Evolutionary conservation across 1,284 basidiomycete species (phyloP).

Genomic region (Chondrostereum purpureum): DNA sequence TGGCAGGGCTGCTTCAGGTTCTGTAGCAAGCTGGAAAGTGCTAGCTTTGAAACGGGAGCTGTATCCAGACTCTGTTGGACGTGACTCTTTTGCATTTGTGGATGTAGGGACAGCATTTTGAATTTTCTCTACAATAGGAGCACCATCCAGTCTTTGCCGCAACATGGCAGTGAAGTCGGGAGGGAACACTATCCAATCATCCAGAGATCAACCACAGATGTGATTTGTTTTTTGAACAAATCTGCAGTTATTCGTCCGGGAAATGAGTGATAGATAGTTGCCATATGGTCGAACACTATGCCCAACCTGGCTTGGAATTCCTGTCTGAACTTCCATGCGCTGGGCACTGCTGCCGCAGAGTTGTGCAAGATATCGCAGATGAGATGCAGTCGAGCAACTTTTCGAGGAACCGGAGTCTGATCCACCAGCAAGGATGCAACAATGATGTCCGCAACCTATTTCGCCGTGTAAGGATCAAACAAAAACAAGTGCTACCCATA

Average conservation of each 20-base stretch:
- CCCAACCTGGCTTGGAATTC: slow-evolving; percentile 86
- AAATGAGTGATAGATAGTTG: slow-evolving; percentile 88
- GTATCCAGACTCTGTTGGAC: slow-evolving; percentile 28
- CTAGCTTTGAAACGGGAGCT: slow-evolving; percentile 72
- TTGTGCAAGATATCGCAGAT: slow-evolving; percentile 98
- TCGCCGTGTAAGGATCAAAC: slow-evolving; percentile 9
- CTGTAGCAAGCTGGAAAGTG: slow-evolving; percentile 66
- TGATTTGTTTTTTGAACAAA: slow-evolving; percentile 87
- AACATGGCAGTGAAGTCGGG: slow-evolving; percentile 75
- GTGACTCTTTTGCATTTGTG: slow-evolving; percentile 15
- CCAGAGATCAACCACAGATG: slow-evolving; percentile 85
- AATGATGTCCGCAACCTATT: slow-evolving; percentile 85
- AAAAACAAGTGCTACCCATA: slow-evolving; percentile 2
- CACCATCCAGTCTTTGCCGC: slow-evolving; percentile 65
- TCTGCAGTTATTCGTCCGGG: slow-evolving; percentile 91
- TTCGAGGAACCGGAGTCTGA: slow-evolving; percentile 88
- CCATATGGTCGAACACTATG: slow-evolving; percentile 88
- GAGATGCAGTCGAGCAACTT: slow-evolving; percentile 89
- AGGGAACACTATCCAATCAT: slow-evolving; percentile 91
- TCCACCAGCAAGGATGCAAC: slow-evolving; percentile 79
- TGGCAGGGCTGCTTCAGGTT: slow-evolving; percentile 20
- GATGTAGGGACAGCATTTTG: slow-evolving; percentile 21
- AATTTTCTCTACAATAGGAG: slow-evolving; percentile 25
- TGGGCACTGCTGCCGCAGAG: slow-evolving; percentile 80
- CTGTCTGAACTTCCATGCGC: slow-evolving; percentile 91